phyloP scores from a whole-genome alignment of 257 asterid species.

The Marsdenia floribunda region DNA sequence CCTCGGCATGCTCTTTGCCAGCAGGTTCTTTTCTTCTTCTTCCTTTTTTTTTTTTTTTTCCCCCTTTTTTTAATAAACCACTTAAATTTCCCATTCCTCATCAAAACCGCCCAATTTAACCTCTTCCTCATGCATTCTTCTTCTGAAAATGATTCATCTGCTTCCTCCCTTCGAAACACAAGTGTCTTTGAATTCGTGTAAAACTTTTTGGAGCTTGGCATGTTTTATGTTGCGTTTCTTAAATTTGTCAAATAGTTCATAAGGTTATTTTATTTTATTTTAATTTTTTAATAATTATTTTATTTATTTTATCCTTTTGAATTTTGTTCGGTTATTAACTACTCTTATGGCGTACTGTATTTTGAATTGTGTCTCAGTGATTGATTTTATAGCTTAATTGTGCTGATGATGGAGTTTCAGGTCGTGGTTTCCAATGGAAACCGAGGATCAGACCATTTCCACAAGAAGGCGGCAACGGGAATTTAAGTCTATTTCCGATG shows the following conservation, averaged over 20 bases:
- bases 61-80: too few relatives aligned
- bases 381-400: background rate
- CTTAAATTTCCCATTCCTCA: background rate
- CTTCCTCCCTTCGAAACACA: background rate
- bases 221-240: background rate
- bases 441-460: slow-evolving; percentile 27
- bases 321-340: background rate
- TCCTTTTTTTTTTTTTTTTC: too few relatives aligned
- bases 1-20: slow-evolving; percentile 52
- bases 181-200: background rate
- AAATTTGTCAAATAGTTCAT: background rate
- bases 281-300: too few relatives aligned
- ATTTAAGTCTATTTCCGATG: slow-evolving; percentile 27
- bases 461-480: slow-evolving; percentile 28
- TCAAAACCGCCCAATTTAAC: background rate
- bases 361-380: background rate
- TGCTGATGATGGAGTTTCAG: slow-evolving; percentile 24
- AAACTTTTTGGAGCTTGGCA: background rate
- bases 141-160: too few relatives aligned
- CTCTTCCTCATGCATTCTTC: background rate
- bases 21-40: slow-evolving; percentile 27
- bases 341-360: background rate
- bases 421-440: slow-evolving; percentile 35
- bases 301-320: background rate
- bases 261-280: background rate